Evolutionary conservation across 1,284 basidiomycete genomes (phyloP), one percentile per base, ranked within the genome.

Genomic region (Sphagnurus paluster): DNA sequence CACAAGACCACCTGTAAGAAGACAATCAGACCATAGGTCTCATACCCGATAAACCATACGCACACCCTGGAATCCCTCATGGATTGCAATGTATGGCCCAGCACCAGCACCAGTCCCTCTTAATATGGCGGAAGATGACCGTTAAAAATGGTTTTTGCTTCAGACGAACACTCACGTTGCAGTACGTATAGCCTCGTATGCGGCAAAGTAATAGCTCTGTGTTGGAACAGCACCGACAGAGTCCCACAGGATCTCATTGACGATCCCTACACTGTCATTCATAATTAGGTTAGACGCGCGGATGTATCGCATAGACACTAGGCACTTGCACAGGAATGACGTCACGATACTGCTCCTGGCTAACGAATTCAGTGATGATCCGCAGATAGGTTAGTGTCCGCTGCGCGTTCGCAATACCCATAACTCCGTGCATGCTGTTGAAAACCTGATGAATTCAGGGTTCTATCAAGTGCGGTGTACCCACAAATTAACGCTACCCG

Each of bases 371-470:
- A 40, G 83, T 77, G 39, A 93, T 61, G 49, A 83, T 81, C 46
- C 87, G 79, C 58, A 92, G 80, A 68, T 88, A 86, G 54, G 87
- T 84, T 34, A 93, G 73, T 21, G 84, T 77, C 21, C 90, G 79
- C 59, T 93, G 84, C 16, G 86, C 89, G 61, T 93, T 92, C 46
- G 85, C 75, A 36, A 77, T 67, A 38, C 72, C 82, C 66, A 70
- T 70, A 46, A 69, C 67, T 42, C 71, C 71, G 49, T 72, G 59
- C 70, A 73, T 71, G 51, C 69, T 73, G 44, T 10, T 54, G 32
- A 44, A 44, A 26, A 42, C 28, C 29, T 39, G 8, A n/a, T 11
- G 32, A 37, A 33, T 41, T 34, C 21, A 38, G 21, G 37, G 44
- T 49, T 39, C 42, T 39, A 38, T 36, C 28, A 41, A 21, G 28